These are phyloP conservation scores for Spathaspora sp. DNA, from an alignment of 1,139 yeast species.

Conservation along the genomic window DNA sequence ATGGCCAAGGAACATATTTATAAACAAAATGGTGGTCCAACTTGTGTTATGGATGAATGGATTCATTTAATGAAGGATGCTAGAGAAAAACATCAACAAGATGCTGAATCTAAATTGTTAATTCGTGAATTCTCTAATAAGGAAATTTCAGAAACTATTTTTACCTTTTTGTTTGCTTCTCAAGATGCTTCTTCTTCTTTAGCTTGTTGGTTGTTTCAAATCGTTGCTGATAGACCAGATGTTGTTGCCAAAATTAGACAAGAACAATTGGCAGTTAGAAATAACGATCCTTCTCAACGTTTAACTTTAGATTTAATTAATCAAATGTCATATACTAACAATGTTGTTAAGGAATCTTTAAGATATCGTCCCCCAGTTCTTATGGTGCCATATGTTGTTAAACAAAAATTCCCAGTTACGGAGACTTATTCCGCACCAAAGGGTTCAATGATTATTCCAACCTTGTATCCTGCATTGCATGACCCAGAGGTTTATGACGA, in stretches of 20 bases:
- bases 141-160: slow-evolving; percentile 93
- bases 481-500: slow-evolving; percentile 95
- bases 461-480: slow-evolving; percentile 91
- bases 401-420: slow-evolving; percentile 79
- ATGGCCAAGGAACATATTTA: slow-evolving; percentile 75
- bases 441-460: slow-evolving; percentile 95
- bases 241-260: slow-evolving; percentile 79
- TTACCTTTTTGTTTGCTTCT: slow-evolving; percentile 94
- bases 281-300: slow-evolving; percentile 63
- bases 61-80: slow-evolving; percentile 80
- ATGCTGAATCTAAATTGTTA: slow-evolving; percentile 52
- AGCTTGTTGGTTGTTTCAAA: slow-evolving; percentile 97
- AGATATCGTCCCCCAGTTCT: slow-evolving; percentile 96
- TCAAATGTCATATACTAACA: slow-evolving; percentile 80
- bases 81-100: slow-evolving; percentile 46
- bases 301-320: slow-evolving; percentile 74
- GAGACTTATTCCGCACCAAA: slow-evolving; percentile 88
- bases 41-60: slow-evolving; percentile 96
- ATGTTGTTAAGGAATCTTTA: slow-evolving; percentile 88
- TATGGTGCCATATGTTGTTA: slow-evolving; percentile 96
- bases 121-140: slow-evolving; percentile 84
- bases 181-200: slow-evolving; percentile 98
- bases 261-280: slow-evolving; percentile 84
- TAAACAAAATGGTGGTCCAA: slow-evolving; percentile 73
- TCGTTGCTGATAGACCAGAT: slow-evolving; percentile 93